phyloP scores from a whole-genome alignment of 2,329 filamentous ascomycete genomes.

The Coleophoma eucalyptorum region DNA sequence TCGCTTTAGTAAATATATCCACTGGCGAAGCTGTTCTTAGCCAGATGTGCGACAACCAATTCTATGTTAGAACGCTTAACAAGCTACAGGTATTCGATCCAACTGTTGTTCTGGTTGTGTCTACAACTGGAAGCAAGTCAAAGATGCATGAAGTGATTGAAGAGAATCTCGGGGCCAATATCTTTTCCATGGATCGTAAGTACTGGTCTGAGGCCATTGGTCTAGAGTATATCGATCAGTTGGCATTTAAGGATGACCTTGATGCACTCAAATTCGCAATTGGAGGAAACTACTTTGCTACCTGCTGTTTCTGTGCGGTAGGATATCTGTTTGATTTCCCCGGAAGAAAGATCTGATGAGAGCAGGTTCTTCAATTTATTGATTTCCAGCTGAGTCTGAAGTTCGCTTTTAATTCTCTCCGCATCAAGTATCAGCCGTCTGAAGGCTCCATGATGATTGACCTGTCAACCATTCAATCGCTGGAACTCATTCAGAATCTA shows the following conservation, averaged over 20 bases:
- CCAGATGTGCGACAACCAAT: conserved; percentile 90
- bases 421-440: conserved; percentile 82
- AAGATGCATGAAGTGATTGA: conserved; percentile 72
- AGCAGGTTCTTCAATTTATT: conserved; percentile 75
- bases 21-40: conserved; percentile 82
- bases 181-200: conserved; percentile 67
- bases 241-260: conserved; percentile 78
- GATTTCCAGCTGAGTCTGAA: conserved; percentile 64
- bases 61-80: conserved; percentile 83
- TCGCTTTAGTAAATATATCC: conserved; percentile 83
- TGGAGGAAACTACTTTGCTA: conserved; percentile 80
- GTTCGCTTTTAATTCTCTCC: conserved; percentile 76
- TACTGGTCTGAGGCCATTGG: conserved; percentile 81
- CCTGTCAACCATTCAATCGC: conserved; percentile 75
- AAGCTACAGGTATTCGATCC: conserved; percentile 81
- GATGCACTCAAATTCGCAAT: conserved; percentile 77
- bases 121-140: conserved; percentile 66
- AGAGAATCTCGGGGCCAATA: conserved; percentile 61
- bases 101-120: conserved; percentile 74
- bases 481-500: conserved; percentile 89
- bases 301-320: conserved; percentile 83
- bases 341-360: background rate
- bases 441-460: conserved; percentile 97
- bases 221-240: conserved; percentile 69
- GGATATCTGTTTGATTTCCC: conserved; percentile 24